phyloP scores from a whole-genome alignment of 345 rosid species.

The Eucalyptus tenuipes region DNA sequence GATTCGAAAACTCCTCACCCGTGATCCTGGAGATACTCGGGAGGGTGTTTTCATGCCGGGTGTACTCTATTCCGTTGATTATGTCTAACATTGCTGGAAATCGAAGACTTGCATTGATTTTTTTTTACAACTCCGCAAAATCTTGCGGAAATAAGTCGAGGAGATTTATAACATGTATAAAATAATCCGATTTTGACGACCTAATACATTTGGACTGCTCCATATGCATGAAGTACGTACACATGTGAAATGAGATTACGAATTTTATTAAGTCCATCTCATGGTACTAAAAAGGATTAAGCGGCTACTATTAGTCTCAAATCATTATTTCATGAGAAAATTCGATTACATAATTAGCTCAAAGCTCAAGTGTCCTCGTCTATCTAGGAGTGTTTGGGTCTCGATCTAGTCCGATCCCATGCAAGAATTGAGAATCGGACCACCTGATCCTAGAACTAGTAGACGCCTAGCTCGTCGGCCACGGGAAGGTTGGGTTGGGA shows the following conservation, averaged over 20 bases:
- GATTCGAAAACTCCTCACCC: not conserved
- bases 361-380: not conserved
- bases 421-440: rapidly evolving
- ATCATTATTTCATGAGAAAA: too few species aligned
- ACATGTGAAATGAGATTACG: not conserved
- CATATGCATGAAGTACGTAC: not conserved
- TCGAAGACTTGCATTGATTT: not conserved
- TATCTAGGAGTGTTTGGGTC: rapidly evolving
- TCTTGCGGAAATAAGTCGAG: not conserved
- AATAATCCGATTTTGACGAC: not conserved
- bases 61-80: not conserved
- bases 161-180: not conserved
- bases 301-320: rapidly evolving
- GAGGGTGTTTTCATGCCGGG: not conserved
- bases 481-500: not conserved
- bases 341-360: not conserved
- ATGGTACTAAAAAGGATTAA: not conserved
- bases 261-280: too few species aligned
- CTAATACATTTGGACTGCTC: not conserved
- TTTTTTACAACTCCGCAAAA: not conserved
- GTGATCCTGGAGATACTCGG: too few species aligned
- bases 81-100: not conserved
- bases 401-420: not conserved
- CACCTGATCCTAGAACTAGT: not conserved
- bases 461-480: not conserved